These are phyloP conservation scores for Pascua sp. DNA, from an alignment of 1,284 basidiomycete genomes.

Conservation along the genomic window DNA sequence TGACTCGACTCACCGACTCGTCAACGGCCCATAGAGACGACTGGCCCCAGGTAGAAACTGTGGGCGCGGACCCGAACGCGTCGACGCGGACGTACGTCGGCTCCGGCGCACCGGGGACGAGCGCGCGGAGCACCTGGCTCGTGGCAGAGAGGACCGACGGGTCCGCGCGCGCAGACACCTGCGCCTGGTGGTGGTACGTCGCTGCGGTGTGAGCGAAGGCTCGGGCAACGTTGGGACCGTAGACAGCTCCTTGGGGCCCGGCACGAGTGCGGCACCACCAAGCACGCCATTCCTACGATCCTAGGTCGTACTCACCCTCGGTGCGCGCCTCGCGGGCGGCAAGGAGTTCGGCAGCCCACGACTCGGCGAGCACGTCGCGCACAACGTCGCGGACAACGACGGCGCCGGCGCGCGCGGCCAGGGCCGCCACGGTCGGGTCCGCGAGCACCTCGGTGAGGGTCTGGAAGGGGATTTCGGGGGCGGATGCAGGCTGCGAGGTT, in stretches of 20 bases:
- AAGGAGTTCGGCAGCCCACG: constrained; percentile 28
- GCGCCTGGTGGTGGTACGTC: constrained; percentile 34
- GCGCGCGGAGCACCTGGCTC: constrained; percentile 22
- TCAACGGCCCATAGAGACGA: constrained; percentile 16
- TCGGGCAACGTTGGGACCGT: background rate
- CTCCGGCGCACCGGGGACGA: constrained; percentile 14
- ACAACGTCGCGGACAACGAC: constrained; percentile 42
- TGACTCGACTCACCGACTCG: background rate
- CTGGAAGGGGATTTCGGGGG: constrained; percentile 34
- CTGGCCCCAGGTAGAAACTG: constrained; percentile 12
- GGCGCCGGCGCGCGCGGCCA: constrained; percentile 23
- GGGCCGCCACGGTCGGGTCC: constrained; percentile 4
- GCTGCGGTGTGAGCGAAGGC: constrained; percentile 4
- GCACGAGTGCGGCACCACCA: background rate
- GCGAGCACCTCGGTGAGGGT: constrained; percentile 25
- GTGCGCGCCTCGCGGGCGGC: constrained; percentile 1
- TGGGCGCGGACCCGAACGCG: constrained; percentile 7
- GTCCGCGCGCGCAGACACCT: constrained; percentile 35
- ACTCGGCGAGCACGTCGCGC: constrained; percentile 32
- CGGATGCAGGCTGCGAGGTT: constrained; percentile 2
- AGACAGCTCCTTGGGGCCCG: background rate
- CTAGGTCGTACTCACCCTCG: background rate
- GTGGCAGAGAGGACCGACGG: constrained; percentile 36
- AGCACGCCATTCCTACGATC: too few relatives aligned
- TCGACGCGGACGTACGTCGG: constrained; percentile 29